phyloP scores from a whole-genome alignment of 441 rosid genomes.

The Pelargonium fulgidum region DNA sequence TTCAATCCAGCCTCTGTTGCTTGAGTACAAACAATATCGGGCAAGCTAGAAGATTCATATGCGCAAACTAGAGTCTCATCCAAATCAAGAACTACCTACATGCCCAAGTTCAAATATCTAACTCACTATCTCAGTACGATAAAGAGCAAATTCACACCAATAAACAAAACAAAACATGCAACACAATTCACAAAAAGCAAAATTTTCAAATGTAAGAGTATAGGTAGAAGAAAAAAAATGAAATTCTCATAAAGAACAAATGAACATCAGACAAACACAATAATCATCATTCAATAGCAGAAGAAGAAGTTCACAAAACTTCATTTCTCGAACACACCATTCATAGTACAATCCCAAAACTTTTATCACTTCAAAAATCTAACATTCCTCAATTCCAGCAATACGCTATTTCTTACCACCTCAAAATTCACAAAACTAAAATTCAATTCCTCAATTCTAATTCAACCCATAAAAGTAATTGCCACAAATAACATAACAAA shows the following conservation, averaged over 20 bases:
- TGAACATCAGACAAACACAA: neutral
- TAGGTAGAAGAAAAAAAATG: too few species aligned
- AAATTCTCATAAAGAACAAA: neutral
- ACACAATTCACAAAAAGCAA: neutral
- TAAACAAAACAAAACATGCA: neutral
- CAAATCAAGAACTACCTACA: slow-evolving; percentile 38
- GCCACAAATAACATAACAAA: too few species aligned
- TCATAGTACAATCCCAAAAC: neutral
- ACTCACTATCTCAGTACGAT: neutral
- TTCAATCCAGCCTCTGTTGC: slow-evolving; percentile 36
- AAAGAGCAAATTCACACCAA: neutral
- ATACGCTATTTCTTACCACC: neutral
- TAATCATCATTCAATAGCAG: slow-evolving; percentile 1
- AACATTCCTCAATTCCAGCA: neutral
- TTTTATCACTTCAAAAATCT: neutral
- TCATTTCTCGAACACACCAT: neutral
- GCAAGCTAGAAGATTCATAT: slow-evolving; percentile 31
- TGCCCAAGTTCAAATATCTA: slow-evolving; percentile 6
- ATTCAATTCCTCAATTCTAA: neutral
- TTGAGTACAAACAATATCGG: slow-evolving; percentile 24
- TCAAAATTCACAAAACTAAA: neutral
- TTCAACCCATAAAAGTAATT: too few species aligned
- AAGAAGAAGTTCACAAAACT: neutral
- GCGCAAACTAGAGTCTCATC: slow-evolving; percentile 40
- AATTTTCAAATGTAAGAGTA: neutral